Evolutionary conservation across 208 protist genomes (phyloP).

Genomic region (Trichomonas tenax): DNA sequence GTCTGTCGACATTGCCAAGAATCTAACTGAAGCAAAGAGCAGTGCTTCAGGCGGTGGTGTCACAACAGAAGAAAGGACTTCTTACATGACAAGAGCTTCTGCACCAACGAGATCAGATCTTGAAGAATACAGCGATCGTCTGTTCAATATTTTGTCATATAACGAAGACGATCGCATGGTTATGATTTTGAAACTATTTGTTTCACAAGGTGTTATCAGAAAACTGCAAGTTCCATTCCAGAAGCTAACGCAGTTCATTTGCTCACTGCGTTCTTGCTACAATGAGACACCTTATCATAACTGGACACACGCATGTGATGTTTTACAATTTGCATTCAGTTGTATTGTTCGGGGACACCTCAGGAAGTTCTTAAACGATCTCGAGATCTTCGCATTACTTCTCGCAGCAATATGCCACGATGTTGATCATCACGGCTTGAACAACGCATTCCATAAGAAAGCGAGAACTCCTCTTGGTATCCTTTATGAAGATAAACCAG

Average conservation of each 20-base stretch:
- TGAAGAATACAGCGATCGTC: not conserved
- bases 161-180: not conserved
- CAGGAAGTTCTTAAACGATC: not conserved
- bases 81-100: not conserved
- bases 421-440: constrained; percentile 81
- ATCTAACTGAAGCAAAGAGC: not conserved
- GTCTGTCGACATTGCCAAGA: not conserved
- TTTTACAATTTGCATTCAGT: not conserved
- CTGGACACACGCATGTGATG: not conserved
- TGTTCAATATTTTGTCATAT: not conserved
- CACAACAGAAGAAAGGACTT: not conserved
- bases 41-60: not conserved
- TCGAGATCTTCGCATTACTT: constrained; percentile 65
- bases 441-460: constrained; percentile 78
- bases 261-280: not conserved
- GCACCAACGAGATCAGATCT: not conserved
- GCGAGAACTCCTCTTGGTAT: constrained; percentile 63
- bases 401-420: constrained; percentile 73
- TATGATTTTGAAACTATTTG: not conserved
- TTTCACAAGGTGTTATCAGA: not conserved
- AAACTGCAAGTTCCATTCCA: not conserved
- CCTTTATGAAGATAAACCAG: constrained; percentile 47
- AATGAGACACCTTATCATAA: not conserved
- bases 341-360: not conserved
- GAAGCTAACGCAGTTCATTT: not conserved